Conservation (phyloP, 805 yeast species). For the Schizosaccharomyces osmophilus region DNA sequence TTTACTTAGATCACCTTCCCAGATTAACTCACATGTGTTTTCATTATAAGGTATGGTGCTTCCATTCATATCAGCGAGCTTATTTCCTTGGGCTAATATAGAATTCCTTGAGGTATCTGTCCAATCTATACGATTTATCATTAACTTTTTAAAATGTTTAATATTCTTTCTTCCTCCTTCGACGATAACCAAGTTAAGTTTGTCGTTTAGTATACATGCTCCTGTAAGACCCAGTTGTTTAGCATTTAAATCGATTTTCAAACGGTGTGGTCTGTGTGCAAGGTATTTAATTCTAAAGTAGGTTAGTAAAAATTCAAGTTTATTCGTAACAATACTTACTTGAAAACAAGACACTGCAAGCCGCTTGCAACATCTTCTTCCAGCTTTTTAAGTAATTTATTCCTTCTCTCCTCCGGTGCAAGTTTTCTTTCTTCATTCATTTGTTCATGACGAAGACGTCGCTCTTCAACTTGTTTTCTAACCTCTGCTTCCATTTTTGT, state of each 20-base stretch:
- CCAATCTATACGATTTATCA: constrained; percentile 49
- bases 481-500: constrained; percentile 62
- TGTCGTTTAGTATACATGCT: constrained; percentile 14
- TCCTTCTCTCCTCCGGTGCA: constrained; percentile 30
- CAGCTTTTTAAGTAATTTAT: constrained; percentile 23
- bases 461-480: constrained; percentile 35
- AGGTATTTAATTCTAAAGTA: constrained; percentile 22
- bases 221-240: constrained; percentile 49
- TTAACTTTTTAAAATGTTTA: constrained; percentile 35
- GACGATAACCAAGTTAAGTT: constrained; percentile 34
- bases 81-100: not conserved
- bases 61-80: not conserved
- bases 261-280: constrained; percentile 40
- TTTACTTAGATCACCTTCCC: constrained; percentile 11
- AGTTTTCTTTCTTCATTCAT: constrained; percentile 39
- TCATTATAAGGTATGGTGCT: not conserved
- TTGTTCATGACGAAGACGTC: constrained; percentile 33
- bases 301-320: not conserved
- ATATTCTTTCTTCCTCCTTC: constrained; percentile 50
- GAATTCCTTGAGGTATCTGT: constrained; percentile 18
- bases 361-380: constrained; percentile 31
- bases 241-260: constrained; percentile 59
- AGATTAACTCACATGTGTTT: constrained; percentile 8
- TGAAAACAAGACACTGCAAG: constrained; percentile 29
- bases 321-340: not conserved